These are phyloP conservation scores for Globisporangium solare DNA, from an alignment of 352 stramenopile species.

Conservation along the genomic window DNA sequence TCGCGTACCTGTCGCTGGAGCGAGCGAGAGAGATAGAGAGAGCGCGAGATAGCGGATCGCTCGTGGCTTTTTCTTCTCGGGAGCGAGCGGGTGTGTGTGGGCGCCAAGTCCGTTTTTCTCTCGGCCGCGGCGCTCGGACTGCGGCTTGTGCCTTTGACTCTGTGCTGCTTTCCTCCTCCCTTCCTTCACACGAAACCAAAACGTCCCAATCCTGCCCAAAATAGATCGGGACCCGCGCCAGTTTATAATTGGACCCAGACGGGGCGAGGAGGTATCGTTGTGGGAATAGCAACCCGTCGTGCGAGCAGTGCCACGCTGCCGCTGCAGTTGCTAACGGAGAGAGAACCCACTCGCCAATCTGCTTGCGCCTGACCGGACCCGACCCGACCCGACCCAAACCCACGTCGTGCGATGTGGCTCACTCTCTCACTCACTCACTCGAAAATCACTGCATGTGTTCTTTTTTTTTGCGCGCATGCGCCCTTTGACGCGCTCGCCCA, in stretches of 20 bases:
- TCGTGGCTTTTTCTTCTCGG: not conserved
- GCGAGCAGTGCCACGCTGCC: too few relatives aligned
- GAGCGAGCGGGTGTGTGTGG: not conserved
- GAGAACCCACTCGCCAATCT: not conserved
- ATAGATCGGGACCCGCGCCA: slow-evolving; percentile 4
- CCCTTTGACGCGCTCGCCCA: not conserved
- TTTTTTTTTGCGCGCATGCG: not conserved
- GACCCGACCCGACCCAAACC: too few relatives aligned
- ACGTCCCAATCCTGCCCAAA: slow-evolving; percentile 9
- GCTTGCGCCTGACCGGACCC: not conserved
- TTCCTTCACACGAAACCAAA: slow-evolving; percentile 18
- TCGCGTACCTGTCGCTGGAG: too few relatives aligned
- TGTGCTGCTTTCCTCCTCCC: not conserved
- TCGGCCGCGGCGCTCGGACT: not conserved
- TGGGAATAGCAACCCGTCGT: not conserved
- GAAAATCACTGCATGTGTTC: too few relatives aligned
- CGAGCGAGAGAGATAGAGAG: not conserved
- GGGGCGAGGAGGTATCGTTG: not conserved
- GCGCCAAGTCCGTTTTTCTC: not conserved
- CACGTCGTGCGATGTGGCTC: too few relatives aligned
- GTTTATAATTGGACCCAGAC: slow-evolving; percentile 13
- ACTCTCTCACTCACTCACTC: too few relatives aligned
- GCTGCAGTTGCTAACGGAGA: not conserved
- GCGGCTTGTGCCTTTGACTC: not conserved
- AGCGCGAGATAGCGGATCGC: too few relatives aligned